A percentile compares a stretch with the other conserved stretches of the same genome.
These are phyloP conservation scores for Ceratobasidium sp. DNA, from an alignment of 1,284 basidiomycete species.

Conservation along the genomic window DNA sequence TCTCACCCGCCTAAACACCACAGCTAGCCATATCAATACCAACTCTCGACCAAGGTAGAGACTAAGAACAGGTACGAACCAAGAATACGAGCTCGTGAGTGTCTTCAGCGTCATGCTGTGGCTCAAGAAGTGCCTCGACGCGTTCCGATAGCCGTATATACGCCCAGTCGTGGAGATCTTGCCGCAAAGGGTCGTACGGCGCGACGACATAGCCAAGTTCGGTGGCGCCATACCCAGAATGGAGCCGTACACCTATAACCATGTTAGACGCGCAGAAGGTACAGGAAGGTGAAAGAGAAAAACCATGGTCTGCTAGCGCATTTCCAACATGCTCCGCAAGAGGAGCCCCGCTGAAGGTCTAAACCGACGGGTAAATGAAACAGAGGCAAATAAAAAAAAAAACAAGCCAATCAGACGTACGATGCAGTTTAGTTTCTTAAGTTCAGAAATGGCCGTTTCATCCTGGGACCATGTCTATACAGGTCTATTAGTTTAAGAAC, in stretches of 20 bases:
- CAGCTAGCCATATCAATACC: too few relatives aligned
- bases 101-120: conserved; percentile 20
- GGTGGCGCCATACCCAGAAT: conserved; percentile 10
- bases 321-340: conserved; percentile 23
- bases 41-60: neutral
- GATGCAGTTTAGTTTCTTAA: conserved; percentile 36
- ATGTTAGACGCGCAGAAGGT: neutral
- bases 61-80: conserved; percentile 1
- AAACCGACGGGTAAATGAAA: neutral
- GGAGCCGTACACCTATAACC: conserved; percentile 4
- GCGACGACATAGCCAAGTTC: conserved; percentile 13
- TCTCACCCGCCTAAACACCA: conserved; percentile 2
- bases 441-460: conserved; percentile 29
- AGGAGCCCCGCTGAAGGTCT: conserved; percentile 40
- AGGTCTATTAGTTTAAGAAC: neutral
- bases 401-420: conserved; percentile 29
- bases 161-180: conserved; percentile 41
- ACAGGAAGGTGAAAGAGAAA: neutral
- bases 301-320: conserved; percentile 23
- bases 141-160: conserved; percentile 38
- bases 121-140: neutral
- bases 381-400: neutral
- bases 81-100: conserved; percentile 20
- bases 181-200: neutral
- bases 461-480: conserved; percentile 46